These are phyloP conservation scores for Mimosa bimucronata DNA, from an alignment of 306 rosid species.

Conservation along the genomic window DNA sequence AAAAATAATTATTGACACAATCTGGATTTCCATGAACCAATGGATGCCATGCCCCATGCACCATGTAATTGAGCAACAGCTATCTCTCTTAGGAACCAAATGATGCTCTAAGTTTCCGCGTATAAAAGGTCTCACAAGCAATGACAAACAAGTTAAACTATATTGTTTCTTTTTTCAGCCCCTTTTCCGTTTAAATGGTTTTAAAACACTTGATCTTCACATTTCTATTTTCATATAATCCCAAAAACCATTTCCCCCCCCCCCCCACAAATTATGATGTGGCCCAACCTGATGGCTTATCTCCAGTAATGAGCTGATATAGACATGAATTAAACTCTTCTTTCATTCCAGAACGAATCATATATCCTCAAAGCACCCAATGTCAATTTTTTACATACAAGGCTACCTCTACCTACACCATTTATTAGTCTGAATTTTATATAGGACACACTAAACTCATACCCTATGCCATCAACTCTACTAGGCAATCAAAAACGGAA, in stretches of 20 bases:
- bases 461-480: neutral
- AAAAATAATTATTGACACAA: slow-evolving; percentile 16
- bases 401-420: neutral
- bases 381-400: neutral
- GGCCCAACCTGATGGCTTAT: neutral
- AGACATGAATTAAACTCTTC: neutral
- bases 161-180: neutral
- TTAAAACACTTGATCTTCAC: neutral
- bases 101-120: slow-evolving; percentile 3
- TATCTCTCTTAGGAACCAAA: neutral
- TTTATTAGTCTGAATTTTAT: slow-evolving; percentile 8
- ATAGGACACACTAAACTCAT: slow-evolving; percentile 27
- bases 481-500: neutral
- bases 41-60: neutral
- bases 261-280: neutral
- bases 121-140: slow-evolving; percentile 14
- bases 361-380: neutral
- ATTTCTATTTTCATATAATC: neutral
- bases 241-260: neutral
- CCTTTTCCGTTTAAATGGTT: slow-evolving; percentile 9
- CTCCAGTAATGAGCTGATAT: neutral
- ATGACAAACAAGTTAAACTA: slow-evolving; percentile 6
- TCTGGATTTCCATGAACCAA: slow-evolving; percentile 21
- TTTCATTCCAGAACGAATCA: neutral
- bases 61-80: neutral